A percentile compares a stretch with the other conserved stretches of the same genome.
Evolutionary conservation across 75 land plant genomes (phyloP).

Genomic region (Cupressus sempervirens): DNA sequence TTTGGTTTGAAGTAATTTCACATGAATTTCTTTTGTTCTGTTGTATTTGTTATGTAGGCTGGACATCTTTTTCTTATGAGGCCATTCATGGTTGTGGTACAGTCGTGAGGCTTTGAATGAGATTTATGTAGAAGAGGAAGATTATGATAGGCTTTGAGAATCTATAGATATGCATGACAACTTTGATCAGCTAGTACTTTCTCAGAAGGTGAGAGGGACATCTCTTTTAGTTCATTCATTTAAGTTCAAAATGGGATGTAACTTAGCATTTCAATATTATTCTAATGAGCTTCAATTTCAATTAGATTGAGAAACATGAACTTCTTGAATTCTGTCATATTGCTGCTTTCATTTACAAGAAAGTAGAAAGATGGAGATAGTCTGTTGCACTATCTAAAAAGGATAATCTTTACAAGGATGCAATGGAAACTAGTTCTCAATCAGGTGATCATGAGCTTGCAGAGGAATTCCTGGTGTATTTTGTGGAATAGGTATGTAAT

Average conservation of each 20-base stretch:
- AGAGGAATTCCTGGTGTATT: slow-evolving; percentile 90
- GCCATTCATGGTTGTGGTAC: slow-evolving; percentile 98
- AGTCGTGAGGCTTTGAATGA: slow-evolving; percentile 92
- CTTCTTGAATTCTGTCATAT: slow-evolving; percentile 92
- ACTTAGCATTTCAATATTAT: background rate
- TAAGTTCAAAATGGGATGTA: background rate
- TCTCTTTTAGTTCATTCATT: background rate
- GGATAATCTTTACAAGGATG: slow-evolving; percentile 94
- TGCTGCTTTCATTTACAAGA: slow-evolving; percentile 96
- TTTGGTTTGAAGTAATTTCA: background rate
- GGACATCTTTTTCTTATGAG: slow-evolving; percentile 79
- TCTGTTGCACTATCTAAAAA: slow-evolving; percentile 97
- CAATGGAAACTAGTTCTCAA: slow-evolving; percentile 96
- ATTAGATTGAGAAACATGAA: slow-evolving; percentile 95
- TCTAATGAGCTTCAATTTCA: background rate
- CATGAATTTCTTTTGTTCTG: background rate
- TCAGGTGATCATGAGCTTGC: slow-evolving; percentile 97
- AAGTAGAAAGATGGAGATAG: slow-evolving; percentile 95
- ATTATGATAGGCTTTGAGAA: slow-evolving; percentile 90
- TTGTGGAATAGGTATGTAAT: slow-evolving; percentile 78
- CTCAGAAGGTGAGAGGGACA: slow-evolving; percentile 70
- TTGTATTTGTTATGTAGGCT: slow-evolving; percentile 43
- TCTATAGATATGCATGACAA: slow-evolving; percentile 97
- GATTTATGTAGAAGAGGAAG: slow-evolving; percentile 93
- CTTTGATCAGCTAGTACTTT: slow-evolving; percentile 95